phyloP scores from a whole-genome alignment of 78 protist species.

The Capsaspora owczarzaki region DNA sequence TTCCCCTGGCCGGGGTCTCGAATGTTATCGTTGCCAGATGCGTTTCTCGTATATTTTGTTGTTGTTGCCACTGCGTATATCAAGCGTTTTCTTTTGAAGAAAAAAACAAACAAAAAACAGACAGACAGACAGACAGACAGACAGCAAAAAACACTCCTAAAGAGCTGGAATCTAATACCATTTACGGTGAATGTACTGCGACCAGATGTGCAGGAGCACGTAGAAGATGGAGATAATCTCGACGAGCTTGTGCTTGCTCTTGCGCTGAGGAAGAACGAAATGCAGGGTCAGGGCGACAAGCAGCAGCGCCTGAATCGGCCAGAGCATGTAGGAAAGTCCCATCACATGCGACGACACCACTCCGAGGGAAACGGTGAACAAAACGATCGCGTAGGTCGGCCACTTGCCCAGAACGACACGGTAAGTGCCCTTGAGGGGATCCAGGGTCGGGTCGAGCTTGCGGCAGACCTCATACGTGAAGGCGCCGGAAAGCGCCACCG shows the following conservation, averaged over 20 bases:
- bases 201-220: neutral
- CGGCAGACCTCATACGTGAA: conserved; percentile 3
- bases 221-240: neutral
- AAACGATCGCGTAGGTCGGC: neutral
- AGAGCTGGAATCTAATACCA: neutral
- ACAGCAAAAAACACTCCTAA: neutral
- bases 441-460: neutral
- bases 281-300: neutral
- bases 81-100: no score
- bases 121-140: neutral
- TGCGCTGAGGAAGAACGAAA: neutral
- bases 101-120: no score
- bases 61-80: neutral
- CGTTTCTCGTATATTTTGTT: neutral
- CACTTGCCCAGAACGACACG: neutral
- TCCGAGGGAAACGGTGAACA: neutral
- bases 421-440: neutral
- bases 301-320: neutral
- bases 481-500: neutral
- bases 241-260: neutral
- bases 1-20: neutral
- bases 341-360: neutral
- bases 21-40: neutral
- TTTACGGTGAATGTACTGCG: neutral
- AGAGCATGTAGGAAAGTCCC: neutral